Base-by-base conservation (phyloP, 1,284 basidiomycete genomes). In the Polyporus tsugae region DNA sequence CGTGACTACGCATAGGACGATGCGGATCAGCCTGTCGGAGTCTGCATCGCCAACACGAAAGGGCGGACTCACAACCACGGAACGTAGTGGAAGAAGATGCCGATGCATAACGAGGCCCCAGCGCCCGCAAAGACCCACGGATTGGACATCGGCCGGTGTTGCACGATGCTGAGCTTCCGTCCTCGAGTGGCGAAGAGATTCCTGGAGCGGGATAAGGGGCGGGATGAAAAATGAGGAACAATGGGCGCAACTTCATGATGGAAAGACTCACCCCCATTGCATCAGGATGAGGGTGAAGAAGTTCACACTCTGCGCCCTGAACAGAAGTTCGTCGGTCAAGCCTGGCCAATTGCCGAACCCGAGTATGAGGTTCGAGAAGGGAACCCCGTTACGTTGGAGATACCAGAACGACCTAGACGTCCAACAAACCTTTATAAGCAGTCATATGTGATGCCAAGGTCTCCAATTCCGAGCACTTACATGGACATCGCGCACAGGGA, bases 261-360 rank as follows among this genome's bases (percentile, higher is more conserved):
- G 11, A 46, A 17, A 13, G 13, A 68, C 76, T 29, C 67, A 79
- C 78, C 82, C 87, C 84, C 86, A 91, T 80, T 91, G 91, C 84
- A 89, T 88, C 61, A 90, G 81, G 61, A 91, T 86, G 22, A 92
- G 81, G 17, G 86, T 90, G 80, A 90, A 88, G 78, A 89, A 91
- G 77, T 81, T 83, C 53, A 85, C 79, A 39, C 79, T 81, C 73
- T 86, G 84, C 3, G 84, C 85, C 46, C 75, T 73, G 73, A 79
- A 76, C 36, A 85, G 77, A 5, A 81, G 76, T 66, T 86, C 82
- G 65, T 79, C 69, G 65, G 62, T 77, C 75, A 74, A 74, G 42
- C 60, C 74, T 60, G 69, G 80, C 82, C 65, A 83, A 66, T 77
- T 79, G 6, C 87, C 87, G 66, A 86, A 90, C 22, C 83, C 82